Evolutionary conservation across 176 grass and related monocot genomes (phyloP).

Genomic region (Olyra latifolia): DNA sequence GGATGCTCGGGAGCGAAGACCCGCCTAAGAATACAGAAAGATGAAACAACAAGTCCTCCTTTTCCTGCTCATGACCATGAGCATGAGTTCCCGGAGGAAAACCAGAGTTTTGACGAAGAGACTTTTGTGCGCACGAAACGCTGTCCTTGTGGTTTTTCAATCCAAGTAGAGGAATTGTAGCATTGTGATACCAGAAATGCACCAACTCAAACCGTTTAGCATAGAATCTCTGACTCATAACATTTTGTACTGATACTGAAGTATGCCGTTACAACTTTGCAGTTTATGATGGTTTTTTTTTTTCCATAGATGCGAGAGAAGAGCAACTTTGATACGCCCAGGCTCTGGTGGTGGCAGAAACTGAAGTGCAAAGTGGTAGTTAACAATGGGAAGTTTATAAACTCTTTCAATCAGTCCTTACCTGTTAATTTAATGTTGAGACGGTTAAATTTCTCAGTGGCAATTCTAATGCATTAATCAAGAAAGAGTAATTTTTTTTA

Average conservation of each 20-base stretch:
- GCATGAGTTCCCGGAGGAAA: constrained; percentile 66
- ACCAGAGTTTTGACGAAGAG: constrained; percentile 81
- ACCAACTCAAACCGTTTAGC: not conserved
- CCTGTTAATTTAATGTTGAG: no score
- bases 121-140: constrained; percentile 57
- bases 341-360: not conserved
- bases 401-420: no score
- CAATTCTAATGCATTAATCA: no score
- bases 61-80: constrained; percentile 49
- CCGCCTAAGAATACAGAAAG: constrained; percentile 10
- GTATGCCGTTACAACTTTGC: not conserved
- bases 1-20: not conserved
- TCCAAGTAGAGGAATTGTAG: constrained; percentile 90
- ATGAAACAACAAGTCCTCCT: not conserved
- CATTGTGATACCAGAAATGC: not conserved
- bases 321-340: not conserved
- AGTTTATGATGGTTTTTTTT: constrained; percentile 2
- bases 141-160: constrained; percentile 84
- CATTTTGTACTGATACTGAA: not conserved
- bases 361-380: not conserved
- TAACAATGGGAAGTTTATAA: not conserved
- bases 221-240: not conserved
- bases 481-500: no score
- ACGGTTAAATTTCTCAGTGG: no score
- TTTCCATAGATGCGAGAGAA: not conserved